These are phyloP conservation scores for Vaccinium myrtillus DNA, from an alignment of 148 eudicot species.

Conservation along the genomic window DNA sequence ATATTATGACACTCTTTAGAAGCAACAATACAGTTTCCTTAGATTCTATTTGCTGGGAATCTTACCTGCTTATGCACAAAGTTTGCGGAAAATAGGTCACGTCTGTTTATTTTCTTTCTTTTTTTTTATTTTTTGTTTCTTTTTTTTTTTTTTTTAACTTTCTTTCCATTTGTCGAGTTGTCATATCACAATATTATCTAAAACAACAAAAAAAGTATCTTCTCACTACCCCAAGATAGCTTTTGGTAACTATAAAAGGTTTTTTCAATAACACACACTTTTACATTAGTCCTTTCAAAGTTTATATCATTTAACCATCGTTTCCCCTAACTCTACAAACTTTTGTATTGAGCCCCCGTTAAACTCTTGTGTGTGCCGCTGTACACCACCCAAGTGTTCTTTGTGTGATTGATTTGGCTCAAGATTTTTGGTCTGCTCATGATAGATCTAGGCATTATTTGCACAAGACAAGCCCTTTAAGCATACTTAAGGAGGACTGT, in stretches of 20 bases:
- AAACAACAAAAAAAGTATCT: background rate
- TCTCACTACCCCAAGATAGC: background rate
- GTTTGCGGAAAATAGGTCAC: background rate
- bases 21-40: no score
- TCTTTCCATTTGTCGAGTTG: no score
- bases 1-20: no score
- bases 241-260: background rate
- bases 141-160: no score
- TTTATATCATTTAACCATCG: background rate
- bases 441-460: no score
- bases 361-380: background rate
- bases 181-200: no score
- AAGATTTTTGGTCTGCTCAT: background rate
- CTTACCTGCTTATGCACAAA: background rate
- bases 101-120: no score
- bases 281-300: background rate
- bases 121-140: no score
- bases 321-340: background rate
- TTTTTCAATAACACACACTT: background rate
- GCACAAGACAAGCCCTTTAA: background rate
- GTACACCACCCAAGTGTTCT: background rate
- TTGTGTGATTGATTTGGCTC: background rate
- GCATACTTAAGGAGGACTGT: background rate
- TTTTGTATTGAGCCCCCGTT: background rate
- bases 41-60: no score